Evolutionary conservation across 176 grass and related monocot species (phyloP).

Genomic region (Otatea glauca): DNA sequence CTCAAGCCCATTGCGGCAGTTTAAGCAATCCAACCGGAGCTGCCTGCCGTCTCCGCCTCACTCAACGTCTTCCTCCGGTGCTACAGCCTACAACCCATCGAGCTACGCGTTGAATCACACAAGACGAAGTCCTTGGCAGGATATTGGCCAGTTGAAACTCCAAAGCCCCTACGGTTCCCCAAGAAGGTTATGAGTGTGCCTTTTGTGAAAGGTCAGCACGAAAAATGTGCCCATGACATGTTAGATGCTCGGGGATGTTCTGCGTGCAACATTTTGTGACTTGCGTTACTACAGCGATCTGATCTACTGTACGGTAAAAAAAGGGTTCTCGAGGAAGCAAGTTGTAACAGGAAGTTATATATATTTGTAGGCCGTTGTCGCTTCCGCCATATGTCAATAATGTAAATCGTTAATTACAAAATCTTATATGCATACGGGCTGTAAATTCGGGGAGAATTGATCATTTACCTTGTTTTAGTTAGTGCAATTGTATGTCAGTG

Average conservation of each 20-base stretch:
- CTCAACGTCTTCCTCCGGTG: slow-evolving; percentile 43
- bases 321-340: slow-evolving; percentile 7
- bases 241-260: slow-evolving; percentile 18
- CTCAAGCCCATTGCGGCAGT: slow-evolving; percentile 77
- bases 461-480: too few species aligned
- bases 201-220: neutral
- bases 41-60: slow-evolving; percentile 85
- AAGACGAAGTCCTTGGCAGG: slow-evolving; percentile 55
- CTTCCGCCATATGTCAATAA: slow-evolving; percentile 8
- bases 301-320: slow-evolving; percentile 42
- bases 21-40: slow-evolving; percentile 73
- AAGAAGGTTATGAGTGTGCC: slow-evolving; percentile 54
- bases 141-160: slow-evolving; percentile 52
- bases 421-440: slow-evolving; percentile 25
- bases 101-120: slow-evolving; percentile 52
- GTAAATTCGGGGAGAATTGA: too few species aligned
- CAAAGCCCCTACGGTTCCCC: slow-evolving; percentile 72
- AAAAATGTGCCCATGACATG: too few species aligned
- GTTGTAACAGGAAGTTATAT: slow-evolving; percentile 37
- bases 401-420: slow-evolving; percentile 41
- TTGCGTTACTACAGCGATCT: neutral
- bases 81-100: slow-evolving; percentile 35
- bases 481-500: too few species aligned
- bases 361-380: slow-evolving; percentile 33
- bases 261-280: neutral